Evolutionary conservation across 371 early-diverging fungal genomes (phyloP), one percentile per base, ranked within the genome.

Genomic region (Hamiltosporidium magnivora): DNA sequence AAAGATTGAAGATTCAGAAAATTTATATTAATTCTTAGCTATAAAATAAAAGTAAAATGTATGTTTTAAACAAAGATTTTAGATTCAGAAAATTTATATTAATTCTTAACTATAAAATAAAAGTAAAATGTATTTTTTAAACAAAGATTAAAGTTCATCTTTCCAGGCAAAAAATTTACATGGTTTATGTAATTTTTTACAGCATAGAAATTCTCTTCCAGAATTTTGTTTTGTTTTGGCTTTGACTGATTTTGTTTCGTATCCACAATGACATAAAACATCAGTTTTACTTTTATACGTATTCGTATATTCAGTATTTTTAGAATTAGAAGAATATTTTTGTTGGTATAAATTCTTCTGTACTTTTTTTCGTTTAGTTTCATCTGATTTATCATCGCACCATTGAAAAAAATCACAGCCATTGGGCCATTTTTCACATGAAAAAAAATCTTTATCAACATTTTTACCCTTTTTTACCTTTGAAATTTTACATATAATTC

Each of bases 391-490:
- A 4, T 61, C 3, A 12, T 61, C 56, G 11, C 49, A 44, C 79
- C 80, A 80, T 44, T 61, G 36, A 63, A 76, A 79, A 68, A 67
- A 80, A 66, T 79, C 66, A 56, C 83, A 82, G 41, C 67, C 71
- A 36, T 72, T 66, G 14, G 73, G 66, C 1, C 1, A 63, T 58
- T 77, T 82, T 42, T 78, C 25, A 70, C 89, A 87, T 0, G 64
- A 59, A 60, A 70, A 79, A 65, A 79, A 83, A 3, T 60, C 6
- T 60, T 71, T 80, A 14, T 86, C 86, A 72, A 84, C 81, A 70
- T 87, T 88, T 2, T 84, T 77, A 0, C 86, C 86, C 42, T 84
- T 84, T 61, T 85, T 86, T 0, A 55, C 64, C 0, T 83, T 83
- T 6, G 74, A 76, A 36, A 78, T 66, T 41, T 72, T 71, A 0